A percentile compares a stretch with the other conserved stretches of the same genome.
Conservation (phyloP, 495 filamentous ascomycete species). For the Penicillium egyptiacum region DNA sequence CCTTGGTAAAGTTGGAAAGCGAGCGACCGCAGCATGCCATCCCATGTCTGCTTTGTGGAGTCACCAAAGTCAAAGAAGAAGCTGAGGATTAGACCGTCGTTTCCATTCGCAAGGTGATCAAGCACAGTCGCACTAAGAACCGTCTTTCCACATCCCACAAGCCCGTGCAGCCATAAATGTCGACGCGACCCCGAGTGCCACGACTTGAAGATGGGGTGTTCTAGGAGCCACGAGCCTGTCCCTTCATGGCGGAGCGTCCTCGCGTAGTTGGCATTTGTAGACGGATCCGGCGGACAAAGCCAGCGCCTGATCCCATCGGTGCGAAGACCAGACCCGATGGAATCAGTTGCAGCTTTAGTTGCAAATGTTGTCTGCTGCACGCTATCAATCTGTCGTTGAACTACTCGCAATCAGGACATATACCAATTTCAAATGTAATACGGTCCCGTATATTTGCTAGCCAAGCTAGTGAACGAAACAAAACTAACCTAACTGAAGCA, state of each 20-base stretch:
- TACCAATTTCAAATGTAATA: background rate
- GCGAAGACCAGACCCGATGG: slow-evolving; percentile 13
- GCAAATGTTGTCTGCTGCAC: slow-evolving; percentile 16
- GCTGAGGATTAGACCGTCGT: slow-evolving; percentile 16
- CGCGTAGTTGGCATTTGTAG: slow-evolving; percentile 22
- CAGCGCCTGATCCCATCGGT: slow-evolving; percentile 20
- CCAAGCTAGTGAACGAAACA: too few relatives aligned
- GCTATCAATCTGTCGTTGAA: slow-evolving; percentile 18
- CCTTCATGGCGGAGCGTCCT: slow-evolving; percentile 20
- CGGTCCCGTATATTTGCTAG: slow-evolving; percentile 1
- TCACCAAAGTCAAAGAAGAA: slow-evolving; percentile 38
- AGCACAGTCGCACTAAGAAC: slow-evolving; percentile 26
- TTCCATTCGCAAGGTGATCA: slow-evolving; percentile 21
- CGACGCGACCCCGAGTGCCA: slow-evolving; percentile 20
- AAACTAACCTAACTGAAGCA: too few relatives aligned
- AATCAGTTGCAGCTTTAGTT: slow-evolving; percentile 19
- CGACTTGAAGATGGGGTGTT: slow-evolving; percentile 16
- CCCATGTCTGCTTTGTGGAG: slow-evolving; percentile 24
- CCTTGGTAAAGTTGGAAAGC: slow-evolving; percentile 27
- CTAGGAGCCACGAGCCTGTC: slow-evolving; percentile 22
- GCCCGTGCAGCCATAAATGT: slow-evolving; percentile 23
- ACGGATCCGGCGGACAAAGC: slow-evolving; percentile 25
- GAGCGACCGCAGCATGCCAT: slow-evolving; percentile 30
- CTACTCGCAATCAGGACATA: slow-evolving; percentile 11
- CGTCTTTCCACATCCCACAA: slow-evolving; percentile 28